Base-by-base conservation (phyloP, 768 basidiomycete species). In the Kondoa subrosea region DNA sequence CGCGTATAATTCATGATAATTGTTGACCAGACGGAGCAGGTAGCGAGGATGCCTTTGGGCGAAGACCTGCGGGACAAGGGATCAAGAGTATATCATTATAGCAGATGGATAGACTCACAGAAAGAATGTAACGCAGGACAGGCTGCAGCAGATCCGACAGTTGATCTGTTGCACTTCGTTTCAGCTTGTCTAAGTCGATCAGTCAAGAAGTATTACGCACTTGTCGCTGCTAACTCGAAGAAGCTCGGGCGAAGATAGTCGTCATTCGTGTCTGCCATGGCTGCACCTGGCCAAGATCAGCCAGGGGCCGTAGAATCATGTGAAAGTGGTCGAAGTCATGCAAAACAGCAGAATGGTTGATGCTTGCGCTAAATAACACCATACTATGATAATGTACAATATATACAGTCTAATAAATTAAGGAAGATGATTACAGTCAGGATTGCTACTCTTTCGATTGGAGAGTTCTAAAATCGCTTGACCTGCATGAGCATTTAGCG, bases 1-100 rank as follows among this genome's bases (percentile, higher is more conserved):
- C 0, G 91, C 88, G 73, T 95, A 97, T 77, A 95, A 89, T 76
- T 96, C 92, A 76, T 99, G 95, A 80, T 99, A 95, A 33, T 85
- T 80, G 77, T 97, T 96, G 17, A 95, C 89, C 65, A 97, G 81
- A 21, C 86, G 85, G 57, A 99, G 78, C 32, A 97, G 82, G 77
- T 96, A 92, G 66, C 95, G 83, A 3, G 95, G 95, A 76, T 96
- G 87, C 67, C 86, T 82, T 80, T 96, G 91, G 1, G 95, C 91
- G 73, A 97, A 89, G 68, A 93, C 87, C 92, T 95, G 27, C 2
- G 25, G 15, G 14, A 30, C 1, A 50, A 58, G 21, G 12, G 32
- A 3, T 27, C 12, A 30, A n/a, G n/a, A n/a, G 3, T 32, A 40
- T 64, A 27, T 40, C 58, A 29, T 34, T 17, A 30, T n/a, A 26